These are phyloP conservation scores for Lentithecium fluviatile DNA, from an alignment of 495 filamentous ascomycete genomes.

Conservation along the genomic window DNA sequence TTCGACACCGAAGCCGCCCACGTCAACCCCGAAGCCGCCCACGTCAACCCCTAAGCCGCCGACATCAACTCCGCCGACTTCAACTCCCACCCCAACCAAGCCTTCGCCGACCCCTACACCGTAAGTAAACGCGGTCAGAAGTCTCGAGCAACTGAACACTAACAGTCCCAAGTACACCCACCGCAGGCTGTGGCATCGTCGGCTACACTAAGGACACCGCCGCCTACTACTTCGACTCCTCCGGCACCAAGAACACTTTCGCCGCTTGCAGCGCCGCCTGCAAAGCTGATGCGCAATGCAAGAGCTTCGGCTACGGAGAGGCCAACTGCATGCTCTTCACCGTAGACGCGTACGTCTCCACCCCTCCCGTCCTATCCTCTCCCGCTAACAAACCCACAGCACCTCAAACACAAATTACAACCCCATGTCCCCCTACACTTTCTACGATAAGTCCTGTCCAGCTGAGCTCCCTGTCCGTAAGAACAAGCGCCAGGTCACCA, in stretches of 20 bases:
- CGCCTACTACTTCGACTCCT: slow-evolving; percentile 33
- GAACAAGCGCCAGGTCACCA: slow-evolving; percentile 27
- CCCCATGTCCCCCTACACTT: slow-evolving; percentile 34
- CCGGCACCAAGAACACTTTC: slow-evolving; percentile 31
- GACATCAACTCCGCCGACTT: too few species aligned
- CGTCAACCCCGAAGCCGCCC: slow-evolving; percentile 8
- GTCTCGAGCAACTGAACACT: neutral
- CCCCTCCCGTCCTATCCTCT: neutral
- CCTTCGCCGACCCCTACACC: slow-evolving; percentile 15
- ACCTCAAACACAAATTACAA: slow-evolving; percentile 30
- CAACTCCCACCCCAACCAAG: slow-evolving; percentile 6
- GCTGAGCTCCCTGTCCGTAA: slow-evolving; percentile 23
- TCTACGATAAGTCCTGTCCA: slow-evolving; percentile 26
- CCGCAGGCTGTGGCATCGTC: slow-evolving; percentile 22
- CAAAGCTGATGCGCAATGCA: slow-evolving; percentile 31
- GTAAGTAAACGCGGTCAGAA: neutral
- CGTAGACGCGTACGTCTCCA: slow-evolving; percentile 18
- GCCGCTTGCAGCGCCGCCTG: slow-evolving; percentile 25
- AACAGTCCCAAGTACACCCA: slow-evolving; percentile 1
- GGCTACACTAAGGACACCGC: slow-evolving; percentile 27
- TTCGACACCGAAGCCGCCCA: slow-evolving; percentile 7
- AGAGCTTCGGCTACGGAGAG: slow-evolving; percentile 31
- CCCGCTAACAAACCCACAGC: slow-evolving; percentile 3
- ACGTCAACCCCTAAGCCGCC: slow-evolving; percentile 9
- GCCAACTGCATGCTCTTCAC: slow-evolving; percentile 34